Evolutionary conservation across 257 asterid species (phyloP).

Genomic region (Solanum tacnaense): DNA sequence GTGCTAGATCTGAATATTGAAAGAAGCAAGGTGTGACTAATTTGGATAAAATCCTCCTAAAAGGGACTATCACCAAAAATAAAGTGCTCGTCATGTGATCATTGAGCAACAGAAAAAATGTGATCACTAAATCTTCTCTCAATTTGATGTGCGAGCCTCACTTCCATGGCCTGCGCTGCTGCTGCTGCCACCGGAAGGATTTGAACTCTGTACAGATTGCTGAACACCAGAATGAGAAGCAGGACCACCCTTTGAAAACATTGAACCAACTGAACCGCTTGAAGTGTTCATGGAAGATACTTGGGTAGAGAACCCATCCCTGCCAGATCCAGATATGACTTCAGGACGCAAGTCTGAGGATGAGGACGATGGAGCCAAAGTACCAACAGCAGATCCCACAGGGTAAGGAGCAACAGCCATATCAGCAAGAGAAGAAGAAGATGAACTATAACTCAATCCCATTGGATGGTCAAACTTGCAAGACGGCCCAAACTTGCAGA

Average conservation of each 20-base stretch:
- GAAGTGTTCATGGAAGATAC: conserved; percentile 20
- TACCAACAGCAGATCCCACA: conserved; percentile 59
- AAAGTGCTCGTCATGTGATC: conserved; percentile 1
- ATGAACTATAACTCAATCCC: conserved; percentile 71
- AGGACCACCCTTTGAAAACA: conserved; percentile 34
- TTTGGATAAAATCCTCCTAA: conserved; percentile 16
- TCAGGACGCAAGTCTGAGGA: conserved; percentile 33
- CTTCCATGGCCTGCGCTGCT: conserved; percentile 21
- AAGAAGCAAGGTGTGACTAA: conserved; percentile 23
- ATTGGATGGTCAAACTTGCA: conserved; percentile 91
- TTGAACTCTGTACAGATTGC: conserved; percentile 28
- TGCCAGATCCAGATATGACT: conserved; percentile 17
- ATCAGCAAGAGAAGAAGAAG: conserved; percentile 83
- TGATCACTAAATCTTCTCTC: conserved; percentile 11
- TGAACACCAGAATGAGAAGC: conserved; percentile 29
- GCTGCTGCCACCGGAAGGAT: conserved; percentile 19
- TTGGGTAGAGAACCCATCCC: conserved; percentile 15
- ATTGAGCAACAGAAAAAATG: conserved; percentile 13
- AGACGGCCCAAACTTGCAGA: conserved; percentile 79
- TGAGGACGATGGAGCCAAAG: conserved; percentile 50
- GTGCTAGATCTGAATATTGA: conserved; percentile 23
- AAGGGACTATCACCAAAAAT: conserved; percentile 31
- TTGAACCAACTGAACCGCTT: conserved; percentile 29
- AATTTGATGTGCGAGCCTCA: conserved; percentile 47
- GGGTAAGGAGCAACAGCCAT: conserved; percentile 94